Percentiles rank a stretch among this genome's conserved stretches.
Conservation (phyloP, 169 alveolate genomes). For the Babesia bigemina region DNA sequence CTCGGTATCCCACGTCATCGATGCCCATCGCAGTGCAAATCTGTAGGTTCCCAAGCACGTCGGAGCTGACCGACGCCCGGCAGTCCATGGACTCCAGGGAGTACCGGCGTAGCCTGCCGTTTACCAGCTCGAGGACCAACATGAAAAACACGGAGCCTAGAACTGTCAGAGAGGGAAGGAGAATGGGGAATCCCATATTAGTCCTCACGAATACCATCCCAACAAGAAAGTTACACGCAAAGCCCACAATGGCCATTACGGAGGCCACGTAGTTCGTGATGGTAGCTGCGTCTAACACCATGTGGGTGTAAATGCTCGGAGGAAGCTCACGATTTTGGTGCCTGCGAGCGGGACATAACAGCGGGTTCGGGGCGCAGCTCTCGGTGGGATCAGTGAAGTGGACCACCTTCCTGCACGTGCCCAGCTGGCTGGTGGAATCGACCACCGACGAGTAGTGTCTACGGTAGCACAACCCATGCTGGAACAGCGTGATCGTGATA, state of each 20-base stretch:
- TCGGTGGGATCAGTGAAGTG: neutral
- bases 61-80: constrained; percentile 13
- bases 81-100: constrained; percentile 27
- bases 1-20: constrained; percentile 32
- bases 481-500: constrained; percentile 23
- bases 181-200: constrained; percentile 14
- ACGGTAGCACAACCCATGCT: constrained; percentile 29
- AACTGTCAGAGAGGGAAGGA: constrained; percentile 13
- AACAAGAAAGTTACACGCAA: constrained; percentile 5
- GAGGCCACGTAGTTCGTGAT: constrained; percentile 4
- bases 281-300: constrained; percentile 10
- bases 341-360: constrained; percentile 35
- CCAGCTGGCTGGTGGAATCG: neutral
- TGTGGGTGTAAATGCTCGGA: constrained; percentile 21
- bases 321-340: constrained; percentile 39
- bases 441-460: neutral
- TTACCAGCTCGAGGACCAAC: constrained; percentile 12
- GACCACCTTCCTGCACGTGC: constrained; percentile 5
- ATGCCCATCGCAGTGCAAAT: constrained; percentile 6
- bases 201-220: constrained; percentile 31
- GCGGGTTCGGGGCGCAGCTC: constrained; percentile 22
- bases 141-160: constrained; percentile 3
- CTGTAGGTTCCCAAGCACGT: constrained; percentile 27
- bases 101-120: constrained; percentile 4
- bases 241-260: neutral